phyloP scores from a whole-genome alignment of 495 filamentous ascomycete species.

The Clohesyomyces aquaticus region DNA sequence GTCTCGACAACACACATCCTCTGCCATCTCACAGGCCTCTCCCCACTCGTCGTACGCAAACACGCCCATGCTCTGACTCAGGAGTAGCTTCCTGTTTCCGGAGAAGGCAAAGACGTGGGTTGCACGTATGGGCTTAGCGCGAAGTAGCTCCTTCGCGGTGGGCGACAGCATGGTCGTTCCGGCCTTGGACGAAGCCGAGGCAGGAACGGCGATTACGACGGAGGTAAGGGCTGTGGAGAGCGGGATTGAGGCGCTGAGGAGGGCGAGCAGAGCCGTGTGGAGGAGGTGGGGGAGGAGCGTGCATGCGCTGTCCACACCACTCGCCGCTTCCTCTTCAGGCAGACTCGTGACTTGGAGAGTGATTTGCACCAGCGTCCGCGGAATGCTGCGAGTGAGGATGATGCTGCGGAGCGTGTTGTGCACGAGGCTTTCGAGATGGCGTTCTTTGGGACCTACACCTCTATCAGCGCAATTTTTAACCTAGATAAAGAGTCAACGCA shows the following conservation, averaged over 20 bases:
- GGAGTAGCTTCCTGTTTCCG: constrained; percentile 70
- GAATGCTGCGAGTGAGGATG: constrained; percentile 69
- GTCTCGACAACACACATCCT: constrained; percentile 60
- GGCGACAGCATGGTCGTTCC: constrained; percentile 57
- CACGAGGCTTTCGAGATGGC: constrained; percentile 72
- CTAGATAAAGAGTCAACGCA: constrained; percentile 46
- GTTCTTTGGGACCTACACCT: constrained; percentile 65
- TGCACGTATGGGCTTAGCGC: constrained; percentile 60
- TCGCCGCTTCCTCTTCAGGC: constrained; percentile 47
- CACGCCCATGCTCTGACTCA: constrained; percentile 79
- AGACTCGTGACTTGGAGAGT: constrained; percentile 69
- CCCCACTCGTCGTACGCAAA: constrained; percentile 83
- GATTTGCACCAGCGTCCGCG: constrained; percentile 71
- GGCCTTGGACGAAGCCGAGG: constrained; percentile 53
- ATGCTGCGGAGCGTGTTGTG: constrained; percentile 69
- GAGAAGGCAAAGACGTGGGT: constrained; percentile 76
- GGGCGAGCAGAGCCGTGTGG: constrained; percentile 71
- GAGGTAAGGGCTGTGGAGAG: constrained; percentile 70
- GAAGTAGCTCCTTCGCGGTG: constrained; percentile 54
- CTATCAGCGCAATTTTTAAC: constrained; percentile 46
- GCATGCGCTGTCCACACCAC: constrained; percentile 20
- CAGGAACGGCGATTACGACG: constrained; percentile 60
- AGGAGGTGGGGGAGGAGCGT: constrained; percentile 73
- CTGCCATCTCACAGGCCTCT: constrained; percentile 64
- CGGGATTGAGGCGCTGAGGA: constrained; percentile 76